Base-by-base conservation (phyloP, 805 yeast genomes). In the Zygotorulaspora sp. region DNA sequence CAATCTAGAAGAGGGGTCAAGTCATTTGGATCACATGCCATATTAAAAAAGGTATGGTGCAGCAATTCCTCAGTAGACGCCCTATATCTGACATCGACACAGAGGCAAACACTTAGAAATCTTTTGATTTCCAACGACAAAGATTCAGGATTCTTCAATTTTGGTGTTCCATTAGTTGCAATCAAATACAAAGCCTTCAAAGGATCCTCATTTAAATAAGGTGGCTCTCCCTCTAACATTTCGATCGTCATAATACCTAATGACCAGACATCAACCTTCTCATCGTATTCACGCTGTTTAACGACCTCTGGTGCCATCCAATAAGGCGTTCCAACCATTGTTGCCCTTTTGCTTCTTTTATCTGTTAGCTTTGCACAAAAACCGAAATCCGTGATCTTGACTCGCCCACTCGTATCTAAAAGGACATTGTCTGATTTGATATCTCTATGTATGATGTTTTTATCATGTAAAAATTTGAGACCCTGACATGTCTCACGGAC, bases 241-340 rank as follows among this genome's bases (percentile, higher is more conserved):
- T 92, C 99, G 53, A 92, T 92, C 6, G 89, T 80, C 97, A 92
- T 92, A 49, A 92, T 94, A 49, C 99, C 98, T 48, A 94, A 67
- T 7, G 97, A 87, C 99, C 99, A 92, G 36, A 94, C 85, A 62
- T 92, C 99, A 22, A 92, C 96, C 58, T 94, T 89, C 39, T 94
- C 95, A 41, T 94, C 98, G 56, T 92, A 92, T 54, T 89, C 97
- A 60, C 88, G 87, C 47, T 94, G 82, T 39, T 88, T 81, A 17
- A 92, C 97, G 36, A 92, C 97, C 63, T 92, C 99, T 1, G 99
- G 99, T 0, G 99, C 99, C 99, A 92, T 92, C 99, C 99, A 92
- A 60, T 92, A 92, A 10, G 99, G 98, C 0, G 99, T 92, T 23
- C 99, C 99, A 13, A 92, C 99, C 95, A 92, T 85, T 2, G 99